phyloP scores from a whole-genome alignment of 768 basidiomycete species.

The Strobilomyces dryophilus region DNA sequence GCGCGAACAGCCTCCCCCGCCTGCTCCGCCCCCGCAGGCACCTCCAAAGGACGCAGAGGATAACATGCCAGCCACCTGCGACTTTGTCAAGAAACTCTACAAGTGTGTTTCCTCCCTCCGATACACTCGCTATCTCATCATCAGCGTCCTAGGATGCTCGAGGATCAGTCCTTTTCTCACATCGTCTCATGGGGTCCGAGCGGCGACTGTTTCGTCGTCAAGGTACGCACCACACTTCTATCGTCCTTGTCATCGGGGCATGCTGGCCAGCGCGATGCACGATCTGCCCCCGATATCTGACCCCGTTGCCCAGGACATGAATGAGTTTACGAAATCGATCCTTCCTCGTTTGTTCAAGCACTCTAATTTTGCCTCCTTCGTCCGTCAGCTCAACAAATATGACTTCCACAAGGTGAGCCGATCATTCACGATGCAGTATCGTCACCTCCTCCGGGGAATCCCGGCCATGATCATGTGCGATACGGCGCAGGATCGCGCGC shows the following conservation, averaged over 20 bases:
- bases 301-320: conserved; percentile 65
- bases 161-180: conserved; percentile 65
- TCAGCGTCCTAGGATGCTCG: conserved; percentile 68
- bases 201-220: conserved; percentile 90
- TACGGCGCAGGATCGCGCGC: conserved; percentile 15
- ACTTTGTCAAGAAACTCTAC: conserved; percentile 94
- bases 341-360: conserved; percentile 94
- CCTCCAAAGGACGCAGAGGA: conserved; percentile 50
- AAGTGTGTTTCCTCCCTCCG: conserved; percentile 48
- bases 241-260: not conserved
- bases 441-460: not conserved
- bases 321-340: conserved; percentile 89
- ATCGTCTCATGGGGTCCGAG: conserved; percentile 81
- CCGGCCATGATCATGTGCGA: conserved; percentile 10
- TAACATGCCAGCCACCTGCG: conserved; percentile 72
- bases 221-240: conserved; percentile 34
- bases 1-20: conserved; percentile 27
- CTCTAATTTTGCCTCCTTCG: conserved; percentile 90
- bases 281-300: conserved; percentile 9
- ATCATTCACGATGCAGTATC: not conserved
- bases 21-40: conserved; percentile 12
- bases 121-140: conserved; percentile 1
- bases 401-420: conserved; percentile 83
- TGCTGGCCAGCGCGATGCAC: not conserved
- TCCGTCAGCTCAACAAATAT: conserved; percentile 92